phyloP scores from a whole-genome alignment of 1,284 basidiomycete genomes.

The Wolfiporia cocos region DNA sequence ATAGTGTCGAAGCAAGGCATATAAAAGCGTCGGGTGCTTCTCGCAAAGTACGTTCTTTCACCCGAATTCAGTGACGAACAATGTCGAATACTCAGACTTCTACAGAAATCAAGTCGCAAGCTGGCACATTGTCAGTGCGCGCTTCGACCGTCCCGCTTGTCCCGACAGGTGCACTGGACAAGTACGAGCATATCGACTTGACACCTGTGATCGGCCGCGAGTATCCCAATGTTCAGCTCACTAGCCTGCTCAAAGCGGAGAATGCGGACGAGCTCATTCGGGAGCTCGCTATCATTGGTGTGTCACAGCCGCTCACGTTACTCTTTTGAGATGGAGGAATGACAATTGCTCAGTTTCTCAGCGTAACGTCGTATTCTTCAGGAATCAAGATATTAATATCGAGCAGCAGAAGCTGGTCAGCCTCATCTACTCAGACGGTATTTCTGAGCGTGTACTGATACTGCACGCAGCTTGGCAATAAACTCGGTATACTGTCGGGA shows the following conservation, averaged over 20 bases:
- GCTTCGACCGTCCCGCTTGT: not conserved
- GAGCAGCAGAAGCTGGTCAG: constrained; percentile 32
- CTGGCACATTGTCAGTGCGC: constrained; percentile 1
- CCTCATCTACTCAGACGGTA: not conserved
- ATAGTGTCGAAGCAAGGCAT: no score
- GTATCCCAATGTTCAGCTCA: not conserved
- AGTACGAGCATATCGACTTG: constrained; percentile 1
- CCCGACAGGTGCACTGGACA: constrained; percentile 3
- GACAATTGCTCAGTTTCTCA: constrained; percentile 39
- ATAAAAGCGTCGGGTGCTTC: no score
- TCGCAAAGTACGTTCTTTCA: no score
- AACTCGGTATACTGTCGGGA: constrained; percentile 50
- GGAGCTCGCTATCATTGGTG: constrained; percentile 41
- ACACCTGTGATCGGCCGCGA: not conserved
- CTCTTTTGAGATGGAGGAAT: not conserved
- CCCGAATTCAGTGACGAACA: no score
- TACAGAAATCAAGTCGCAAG: not conserved
- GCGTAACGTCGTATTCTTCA: constrained; percentile 72
- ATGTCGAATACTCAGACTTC: not conserved
- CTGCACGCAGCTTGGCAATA: constrained; percentile 29
- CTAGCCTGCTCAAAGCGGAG: not conserved
- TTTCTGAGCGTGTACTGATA: not conserved
- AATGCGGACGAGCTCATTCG: constrained; percentile 18
- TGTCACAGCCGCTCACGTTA: not conserved
- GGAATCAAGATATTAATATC: constrained; percentile 42